Percentiles rank a stretch among this genome's conserved stretches.
These are phyloP conservation scores for Linaria vulgaris DNA, from an alignment of 257 asterid species.

Conservation along the genomic window DNA sequence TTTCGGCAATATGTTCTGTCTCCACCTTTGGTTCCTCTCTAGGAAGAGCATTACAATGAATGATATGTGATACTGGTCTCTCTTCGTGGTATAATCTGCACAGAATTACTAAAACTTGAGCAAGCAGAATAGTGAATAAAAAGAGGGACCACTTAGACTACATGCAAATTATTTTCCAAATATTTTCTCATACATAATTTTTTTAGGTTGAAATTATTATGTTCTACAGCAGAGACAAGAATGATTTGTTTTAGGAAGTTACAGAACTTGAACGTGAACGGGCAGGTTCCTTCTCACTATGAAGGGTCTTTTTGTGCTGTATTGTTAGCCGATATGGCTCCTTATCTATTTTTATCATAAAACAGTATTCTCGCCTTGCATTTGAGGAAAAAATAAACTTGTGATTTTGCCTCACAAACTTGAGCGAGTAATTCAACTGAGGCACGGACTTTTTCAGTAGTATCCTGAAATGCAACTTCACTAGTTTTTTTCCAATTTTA, in stretches of 20 bases:
- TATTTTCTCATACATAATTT: no score
- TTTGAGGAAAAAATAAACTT: not conserved
- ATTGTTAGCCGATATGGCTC: no score
- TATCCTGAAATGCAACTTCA: not conserved
- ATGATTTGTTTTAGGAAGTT: no score
- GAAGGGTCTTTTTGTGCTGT: no score
- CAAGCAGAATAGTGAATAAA: not conserved
- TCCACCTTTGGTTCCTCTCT: conserved; percentile 46
- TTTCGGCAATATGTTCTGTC: conserved; percentile 37
- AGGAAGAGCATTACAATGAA: conserved; percentile 76
- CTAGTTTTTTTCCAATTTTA: conserved; percentile 11
- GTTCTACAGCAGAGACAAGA: no score
- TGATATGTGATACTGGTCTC: conserved; percentile 76
- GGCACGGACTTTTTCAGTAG: not conserved
- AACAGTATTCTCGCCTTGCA: not conserved
- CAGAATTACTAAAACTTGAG: not conserved
- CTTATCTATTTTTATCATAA: not conserved
- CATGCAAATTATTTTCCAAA: no score
- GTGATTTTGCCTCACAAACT: conserved; percentile 4
- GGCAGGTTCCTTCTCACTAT: no score
- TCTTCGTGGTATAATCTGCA: conserved; percentile 87
- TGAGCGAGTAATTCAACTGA: not conserved
- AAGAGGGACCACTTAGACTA: no score
- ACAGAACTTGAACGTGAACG: not conserved
- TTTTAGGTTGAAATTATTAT: no score